Base-by-base conservation (phyloP, 345 rosid species). In the Eutrema heterophyllum region DNA sequence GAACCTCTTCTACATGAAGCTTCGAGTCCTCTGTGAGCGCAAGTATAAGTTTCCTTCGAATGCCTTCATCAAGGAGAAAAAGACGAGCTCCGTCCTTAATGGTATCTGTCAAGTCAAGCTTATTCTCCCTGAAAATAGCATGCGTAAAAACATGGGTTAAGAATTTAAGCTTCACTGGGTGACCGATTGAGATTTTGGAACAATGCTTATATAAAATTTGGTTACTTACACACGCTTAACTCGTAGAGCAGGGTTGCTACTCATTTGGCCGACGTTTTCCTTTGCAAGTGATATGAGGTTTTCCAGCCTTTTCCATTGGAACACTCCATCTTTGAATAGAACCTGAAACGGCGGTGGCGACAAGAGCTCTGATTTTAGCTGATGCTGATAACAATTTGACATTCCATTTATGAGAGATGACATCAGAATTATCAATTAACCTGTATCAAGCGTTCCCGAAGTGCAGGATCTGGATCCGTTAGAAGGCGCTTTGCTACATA, bases 391-490 rank as follows among this genome's bases (percentile, higher is more conserved):
- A 39, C 51, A 65, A 45, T 24, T 48, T 9, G 5, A 24, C 43
- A 21, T 64, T 36, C 14, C 45, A 14, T 54, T 3, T 45, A 39
- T 36, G 16, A 50, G 40, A 80, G 40, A 80, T 33, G 51, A 58
- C 50, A 45, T 64, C 30, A 33, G 53, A 70, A 59, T 6, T 21
- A 18, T 63, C 33, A 67, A 11, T 73, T 73, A 12, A 91, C 98
- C 98, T 94, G 97, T 83, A 94, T 86, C 55, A 94, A 88, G 63
- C 97, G 97, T 75, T 94, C 93, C 7, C 97, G 91, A 27, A 94
- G 96, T 70, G 98, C 97, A 26, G 97, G 98, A 79, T 94, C 85
- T 62, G 98, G 98, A 78, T 94, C 98, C 44, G 98, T 91, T 57
- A 94, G 82, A 61, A 94, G 89, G 53, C 98, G 96, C 84, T 94